Conservation (phyloP, 2,329 filamentous ascomycete genomes). For the Fusarium foetens region DNA sequence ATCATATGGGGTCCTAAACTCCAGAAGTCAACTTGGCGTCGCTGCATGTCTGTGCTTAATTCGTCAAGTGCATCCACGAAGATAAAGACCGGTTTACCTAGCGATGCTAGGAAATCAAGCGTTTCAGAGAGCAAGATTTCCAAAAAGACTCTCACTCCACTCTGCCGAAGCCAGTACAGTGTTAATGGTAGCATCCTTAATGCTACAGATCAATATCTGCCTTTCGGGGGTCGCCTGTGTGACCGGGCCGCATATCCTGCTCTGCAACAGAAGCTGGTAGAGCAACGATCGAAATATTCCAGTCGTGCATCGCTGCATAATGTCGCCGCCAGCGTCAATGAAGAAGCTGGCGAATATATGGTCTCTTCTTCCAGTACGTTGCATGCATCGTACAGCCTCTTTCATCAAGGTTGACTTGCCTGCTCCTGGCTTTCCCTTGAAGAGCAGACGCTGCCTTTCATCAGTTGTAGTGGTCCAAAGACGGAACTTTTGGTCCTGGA, state of each 20-base stretch:
- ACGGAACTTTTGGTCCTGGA: background rate
- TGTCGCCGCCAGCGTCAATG: constrained; percentile 1
- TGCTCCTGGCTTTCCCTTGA: constrained; percentile 13
- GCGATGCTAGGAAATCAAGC: accelerated
- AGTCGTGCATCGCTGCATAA: background rate
- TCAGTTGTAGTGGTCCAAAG: background rate
- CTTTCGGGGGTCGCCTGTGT: accelerated
- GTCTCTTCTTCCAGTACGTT: background rate
- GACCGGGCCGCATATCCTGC: background rate
- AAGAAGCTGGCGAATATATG: constrained; percentile 11
- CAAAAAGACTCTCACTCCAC: accelerated
- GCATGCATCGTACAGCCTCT: constrained; percentile 4
- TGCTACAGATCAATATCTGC: background rate
- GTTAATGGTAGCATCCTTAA: background rate
- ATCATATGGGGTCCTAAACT: no score
- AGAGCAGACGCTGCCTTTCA: background rate
- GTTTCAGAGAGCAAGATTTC: accelerated
- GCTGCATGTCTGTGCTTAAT: background rate
- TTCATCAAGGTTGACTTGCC: constrained; percentile 25
- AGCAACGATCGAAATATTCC: constrained; percentile 12
- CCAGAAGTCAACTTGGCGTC: constrained; percentile 1
- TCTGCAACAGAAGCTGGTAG: background rate
- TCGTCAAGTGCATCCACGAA: constrained; percentile 31
- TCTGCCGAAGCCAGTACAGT: accelerated
- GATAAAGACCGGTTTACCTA: background rate